Conservation (phyloP, 805 yeast genomes). For the Jamesozyma gamospora region DNA sequence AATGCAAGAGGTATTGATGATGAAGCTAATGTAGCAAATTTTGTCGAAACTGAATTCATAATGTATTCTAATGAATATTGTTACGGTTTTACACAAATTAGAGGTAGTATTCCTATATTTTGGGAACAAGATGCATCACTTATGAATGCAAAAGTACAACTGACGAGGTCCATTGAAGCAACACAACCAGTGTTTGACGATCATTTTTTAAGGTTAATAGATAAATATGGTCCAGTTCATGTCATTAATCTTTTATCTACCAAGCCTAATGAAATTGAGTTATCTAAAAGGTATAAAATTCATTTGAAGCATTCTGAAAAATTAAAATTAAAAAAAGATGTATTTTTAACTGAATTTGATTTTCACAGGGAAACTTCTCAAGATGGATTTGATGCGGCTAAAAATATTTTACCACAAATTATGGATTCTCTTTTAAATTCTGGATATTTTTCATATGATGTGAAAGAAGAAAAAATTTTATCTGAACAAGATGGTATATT, state of each 20-base stretch:
- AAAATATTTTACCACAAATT: conserved; percentile 53
- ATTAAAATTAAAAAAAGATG: conserved; percentile 20
- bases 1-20: conserved; percentile 93
- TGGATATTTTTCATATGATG: conserved; percentile 75
- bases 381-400: conserved; percentile 79
- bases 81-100: conserved; percentile 73
- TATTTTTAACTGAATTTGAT: conserved; percentile 73
- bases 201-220: conserved; percentile 62
- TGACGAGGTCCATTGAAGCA: conserved; percentile 84
- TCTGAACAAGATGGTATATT: conserved; percentile 84
- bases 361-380: conserved; percentile 86
- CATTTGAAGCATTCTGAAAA: conserved; percentile 40
- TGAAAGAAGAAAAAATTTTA: conserved; percentile 39
- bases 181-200: conserved; percentile 80
- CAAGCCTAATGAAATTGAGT: conserved; percentile 64
- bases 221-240: conserved; percentile 78
- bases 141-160: conserved; percentile 75
- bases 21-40: conserved; percentile 90
- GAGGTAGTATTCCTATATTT: conserved; percentile 92
- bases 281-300: conserved; percentile 53
- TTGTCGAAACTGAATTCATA: conserved; percentile 85
- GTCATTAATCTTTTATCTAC: conserved; percentile 74
- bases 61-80: conserved; percentile 42
- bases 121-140: conserved; percentile 96
- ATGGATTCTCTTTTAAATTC: conserved; percentile 58